Percentiles rank a stretch among this genome's conserved stretches.
phyloP scores from a whole-genome alignment of 2,329 filamentous ascomycete genomes.

The Arthrinium phaeospermum region DNA sequence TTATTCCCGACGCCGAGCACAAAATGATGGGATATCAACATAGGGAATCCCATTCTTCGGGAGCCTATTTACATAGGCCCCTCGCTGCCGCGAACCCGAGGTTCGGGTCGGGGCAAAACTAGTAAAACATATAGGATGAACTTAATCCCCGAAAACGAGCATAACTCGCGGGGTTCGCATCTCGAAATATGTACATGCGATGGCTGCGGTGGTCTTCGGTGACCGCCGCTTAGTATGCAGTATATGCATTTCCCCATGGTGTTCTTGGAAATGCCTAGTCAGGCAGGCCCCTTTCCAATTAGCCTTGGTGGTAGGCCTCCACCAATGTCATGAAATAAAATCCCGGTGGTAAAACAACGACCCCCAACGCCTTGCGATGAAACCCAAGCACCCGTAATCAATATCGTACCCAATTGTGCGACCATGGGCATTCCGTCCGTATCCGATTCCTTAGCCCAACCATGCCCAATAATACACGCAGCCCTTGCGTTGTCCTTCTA shows the following conservation, averaged over 20 bases:
- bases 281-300: neutral
- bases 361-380: constrained; percentile 16
- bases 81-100: neutral
- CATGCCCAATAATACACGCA: neutral
- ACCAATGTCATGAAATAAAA: neutral
- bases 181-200: constrained; percentile 6
- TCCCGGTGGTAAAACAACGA: constrained; percentile 5
- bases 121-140: neutral
- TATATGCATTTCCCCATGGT: neutral
- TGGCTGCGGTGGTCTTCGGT: neutral
- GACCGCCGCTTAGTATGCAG: neutral
- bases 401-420: neutral
- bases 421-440: neutral
- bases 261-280: constrained; percentile 2
- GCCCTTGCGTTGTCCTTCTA: neutral
- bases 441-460: neutral
- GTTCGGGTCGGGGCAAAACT: neutral
- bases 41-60: neutral
- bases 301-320: neutral
- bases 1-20: neutral
- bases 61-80: neutral
- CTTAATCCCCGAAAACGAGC: constrained; percentile 6
- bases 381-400: constrained; percentile 3
- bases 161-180: neutral
- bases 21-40: neutral